Conservation (phyloP, 495 filamentous ascomycete genomes). For the Neurospora tetrasperma region DNA sequence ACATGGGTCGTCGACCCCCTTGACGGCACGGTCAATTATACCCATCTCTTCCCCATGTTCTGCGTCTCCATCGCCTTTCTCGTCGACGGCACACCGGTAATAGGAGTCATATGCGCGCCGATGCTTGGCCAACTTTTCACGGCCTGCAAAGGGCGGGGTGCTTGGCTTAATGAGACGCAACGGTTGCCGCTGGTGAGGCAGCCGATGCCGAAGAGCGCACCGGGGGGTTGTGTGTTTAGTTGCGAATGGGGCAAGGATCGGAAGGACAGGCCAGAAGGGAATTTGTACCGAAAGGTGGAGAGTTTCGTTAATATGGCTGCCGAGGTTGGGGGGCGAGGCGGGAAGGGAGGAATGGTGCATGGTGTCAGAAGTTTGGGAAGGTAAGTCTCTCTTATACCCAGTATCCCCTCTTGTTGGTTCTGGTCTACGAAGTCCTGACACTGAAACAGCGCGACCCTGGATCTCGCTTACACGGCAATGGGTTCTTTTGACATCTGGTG, state of each 20-base stretch:
- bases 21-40: constrained; percentile 66
- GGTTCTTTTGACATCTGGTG: constrained; percentile 70
- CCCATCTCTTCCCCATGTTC: constrained; percentile 64
- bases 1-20: constrained; percentile 64
- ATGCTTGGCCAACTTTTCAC: constrained; percentile 56
- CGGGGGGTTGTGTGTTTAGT: constrained; percentile 53
- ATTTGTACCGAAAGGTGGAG: constrained; percentile 55
- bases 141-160: constrained; percentile 47
- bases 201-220: constrained; percentile 51
- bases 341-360: constrained; percentile 72
- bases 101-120: constrained; percentile 58
- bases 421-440: constrained; percentile 2
- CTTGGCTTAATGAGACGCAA: constrained; percentile 55
- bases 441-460: constrained; percentile 51
- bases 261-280: constrained; percentile 48
- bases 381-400: constrained; percentile 7
- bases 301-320: constrained; percentile 63
- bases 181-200: constrained; percentile 47
- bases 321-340: constrained; percentile 45
- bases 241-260: constrained; percentile 69
- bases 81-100: constrained; percentile 42
- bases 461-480: constrained; percentile 61
- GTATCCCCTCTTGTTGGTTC: background rate
- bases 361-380: constrained; percentile 57
- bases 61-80: constrained; percentile 59